Conservation (phyloP, 495 filamentous ascomycete species). For the Podospora sp. region DNA sequence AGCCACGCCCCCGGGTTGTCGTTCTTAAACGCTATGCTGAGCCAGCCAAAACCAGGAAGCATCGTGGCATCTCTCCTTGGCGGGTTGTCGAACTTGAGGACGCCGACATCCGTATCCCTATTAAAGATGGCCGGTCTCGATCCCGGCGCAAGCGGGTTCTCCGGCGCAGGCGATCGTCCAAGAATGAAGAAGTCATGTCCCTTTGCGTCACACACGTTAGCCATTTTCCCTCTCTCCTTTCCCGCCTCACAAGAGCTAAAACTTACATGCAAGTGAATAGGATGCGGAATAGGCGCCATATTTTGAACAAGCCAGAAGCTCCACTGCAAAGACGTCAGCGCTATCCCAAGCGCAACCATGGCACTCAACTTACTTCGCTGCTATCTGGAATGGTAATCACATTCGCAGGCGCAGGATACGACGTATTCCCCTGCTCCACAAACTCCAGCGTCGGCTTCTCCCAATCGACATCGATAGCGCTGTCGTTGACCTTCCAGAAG, state of each 20-base stretch:
- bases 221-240: conserved; percentile 11
- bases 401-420: conserved; percentile 36
- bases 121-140: conserved; percentile 44
- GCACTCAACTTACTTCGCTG: conserved; percentile 23
- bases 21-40: conserved; percentile 51
- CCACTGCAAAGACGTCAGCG: conserved; percentile 12
- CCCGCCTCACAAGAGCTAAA: neutral
- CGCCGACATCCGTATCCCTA: conserved; percentile 22
- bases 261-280: conserved; percentile 55
- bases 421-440: conserved; percentile 36
- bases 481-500: conserved; percentile 38
- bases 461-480: conserved; percentile 39
- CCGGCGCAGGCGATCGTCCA: conserved; percentile 42
- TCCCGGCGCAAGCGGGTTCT: conserved; percentile 45
- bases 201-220: neutral
- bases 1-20: conserved; percentile 60
- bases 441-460: conserved; percentile 43
- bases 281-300: conserved; percentile 44
- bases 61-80: conserved; percentile 40
- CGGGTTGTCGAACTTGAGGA: conserved; percentile 42
- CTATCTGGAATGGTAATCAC: conserved; percentile 42
- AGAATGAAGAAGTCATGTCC: conserved; percentile 25
- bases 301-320: conserved; percentile 37
- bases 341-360: neutral
- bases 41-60: conserved; percentile 47